Base-by-base conservation (phyloP, 2,329 filamentous ascomycete species). In the Fusarium torulosum region DNA sequence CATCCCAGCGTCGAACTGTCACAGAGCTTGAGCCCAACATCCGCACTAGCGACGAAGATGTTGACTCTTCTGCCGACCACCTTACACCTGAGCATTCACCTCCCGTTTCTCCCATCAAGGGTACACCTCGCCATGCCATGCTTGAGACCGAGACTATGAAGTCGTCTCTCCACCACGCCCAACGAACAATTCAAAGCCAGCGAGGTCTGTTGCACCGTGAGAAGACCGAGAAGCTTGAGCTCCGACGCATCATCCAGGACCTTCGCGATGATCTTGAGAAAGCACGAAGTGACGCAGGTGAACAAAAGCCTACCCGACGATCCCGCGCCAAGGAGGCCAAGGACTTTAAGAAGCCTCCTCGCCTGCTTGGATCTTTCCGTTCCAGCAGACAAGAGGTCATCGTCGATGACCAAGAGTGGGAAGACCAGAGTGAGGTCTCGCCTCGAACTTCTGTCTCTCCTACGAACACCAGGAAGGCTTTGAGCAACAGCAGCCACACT, bases 211-310 rank as follows among this genome's bases (percentile, higher is more conserved):
- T 98, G 45, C 95, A 99, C 78, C 91, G 96, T 33, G 96, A 99
- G 79, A 99, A 98, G 88, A 97, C 95, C 0, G 96, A 99, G 79
- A 99, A 97, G 83, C 87, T 98, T 27, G 96, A 99, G 79, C 87
- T 98, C 53, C 94, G 93, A 80, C 91, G 95, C 61, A 93, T 99
- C 86, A 87, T 98, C 29, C 95, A 98, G 80, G 96, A 99, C 74
- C 91, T 95, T 23, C 90, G 94, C 35, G 96, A 99, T 76, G 96
- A 99, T 74, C 82, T 99, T 27, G 96, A 91, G 74, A 85, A 93
- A 78, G 80, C 88, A 45, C 87, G 89, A 61, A 87, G 83, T 57
- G 86, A 88, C 31, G 80, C 79, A 45, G 76, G 66, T 21, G 77
- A 79, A 49, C 77, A 79, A 21, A 72, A 79, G 53, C 72, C 82